Conservation (phyloP, 225 moss, liverwort and hornwort species). For the Pleurozium schreberi region DNA sequence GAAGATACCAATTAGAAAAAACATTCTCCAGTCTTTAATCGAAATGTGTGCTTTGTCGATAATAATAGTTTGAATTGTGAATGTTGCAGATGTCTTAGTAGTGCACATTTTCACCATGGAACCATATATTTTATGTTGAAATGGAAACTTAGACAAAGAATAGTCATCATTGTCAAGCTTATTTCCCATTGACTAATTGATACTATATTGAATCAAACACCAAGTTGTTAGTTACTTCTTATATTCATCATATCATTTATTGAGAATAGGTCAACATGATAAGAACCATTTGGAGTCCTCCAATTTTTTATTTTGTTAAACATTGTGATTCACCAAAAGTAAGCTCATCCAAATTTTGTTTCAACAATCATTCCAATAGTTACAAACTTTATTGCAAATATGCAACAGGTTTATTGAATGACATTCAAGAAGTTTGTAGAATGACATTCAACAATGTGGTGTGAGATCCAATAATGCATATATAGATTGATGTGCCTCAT, state of each 20-base stretch:
- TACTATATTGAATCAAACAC: not conserved
- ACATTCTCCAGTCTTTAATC: rapidly evolving
- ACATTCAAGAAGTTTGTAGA: not conserved
- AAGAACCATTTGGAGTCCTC: not conserved
- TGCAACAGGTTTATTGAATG: not conserved
- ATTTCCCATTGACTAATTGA: not conserved
- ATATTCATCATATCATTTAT: no score
- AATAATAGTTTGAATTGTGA: rapidly evolving
- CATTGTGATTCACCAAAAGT: not conserved
- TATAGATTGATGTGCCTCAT: not conserved
- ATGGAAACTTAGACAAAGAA: not conserved
- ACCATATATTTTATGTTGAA: not conserved
- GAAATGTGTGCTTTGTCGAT: no score
- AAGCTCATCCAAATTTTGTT: not conserved
- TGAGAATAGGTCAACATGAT: not conserved
- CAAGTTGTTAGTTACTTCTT: not conserved
- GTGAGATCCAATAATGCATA: not conserved
- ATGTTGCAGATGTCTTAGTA: no score
- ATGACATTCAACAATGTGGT: not conserved
- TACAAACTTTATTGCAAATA: rapidly evolving
- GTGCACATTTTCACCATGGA: no score
- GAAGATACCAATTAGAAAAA: not conserved
- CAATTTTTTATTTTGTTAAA: not conserved
- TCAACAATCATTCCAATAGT: not conserved
- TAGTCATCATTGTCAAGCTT: not conserved